Conservation (phyloP, 192 early-diverging fungal species). For the Funneliformis mosseae region DNA sequence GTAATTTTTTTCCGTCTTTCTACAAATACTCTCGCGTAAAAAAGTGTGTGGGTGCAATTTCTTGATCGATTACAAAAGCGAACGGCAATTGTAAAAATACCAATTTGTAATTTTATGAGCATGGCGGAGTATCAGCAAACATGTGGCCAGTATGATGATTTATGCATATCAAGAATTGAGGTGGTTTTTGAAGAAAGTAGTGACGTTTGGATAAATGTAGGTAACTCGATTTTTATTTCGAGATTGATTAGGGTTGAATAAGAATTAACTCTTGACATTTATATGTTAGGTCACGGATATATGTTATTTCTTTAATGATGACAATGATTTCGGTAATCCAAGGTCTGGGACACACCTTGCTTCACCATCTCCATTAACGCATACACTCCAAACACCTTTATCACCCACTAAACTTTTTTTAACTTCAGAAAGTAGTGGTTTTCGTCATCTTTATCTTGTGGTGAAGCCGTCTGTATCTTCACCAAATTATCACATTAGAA, state of each 20-base stretch:
- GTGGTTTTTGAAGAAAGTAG: constrained; percentile 57
- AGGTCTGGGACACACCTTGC: neutral
- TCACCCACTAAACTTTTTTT: constrained; percentile 49
- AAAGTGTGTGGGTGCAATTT: constrained; percentile 63
- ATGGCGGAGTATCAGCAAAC: constrained; percentile 44
- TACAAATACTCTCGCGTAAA: neutral
- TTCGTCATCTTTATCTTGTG: constrained; percentile 60
- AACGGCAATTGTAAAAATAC: constrained; percentile 55
- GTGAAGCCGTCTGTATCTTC: constrained; percentile 35
- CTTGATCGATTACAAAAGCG: constrained; percentile 56
- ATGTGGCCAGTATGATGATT: constrained; percentile 32
- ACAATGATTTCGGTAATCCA: neutral
- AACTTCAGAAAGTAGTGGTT: constrained; percentile 62
- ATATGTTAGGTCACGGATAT: constrained; percentile 40
- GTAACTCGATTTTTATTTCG: constrained; percentile 14
- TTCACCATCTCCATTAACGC: neutral
- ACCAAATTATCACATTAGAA: constrained; percentile 31
- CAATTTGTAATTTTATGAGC: constrained; percentile 52
- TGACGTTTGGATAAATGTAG: constrained; percentile 64
- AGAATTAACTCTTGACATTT: neutral
- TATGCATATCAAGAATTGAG: constrained; percentile 38
- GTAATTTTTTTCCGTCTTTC: too few relatives aligned
- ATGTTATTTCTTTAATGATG: constrained; percentile 38
- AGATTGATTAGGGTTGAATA: neutral
- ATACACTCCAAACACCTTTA: neutral